A percentile compares a stretch with the other conserved stretches of the same genome.
Evolutionary conservation across 2,329 filamentous ascomycete species (phyloP).

Genomic region (Colletotrichum tropicale): DNA sequence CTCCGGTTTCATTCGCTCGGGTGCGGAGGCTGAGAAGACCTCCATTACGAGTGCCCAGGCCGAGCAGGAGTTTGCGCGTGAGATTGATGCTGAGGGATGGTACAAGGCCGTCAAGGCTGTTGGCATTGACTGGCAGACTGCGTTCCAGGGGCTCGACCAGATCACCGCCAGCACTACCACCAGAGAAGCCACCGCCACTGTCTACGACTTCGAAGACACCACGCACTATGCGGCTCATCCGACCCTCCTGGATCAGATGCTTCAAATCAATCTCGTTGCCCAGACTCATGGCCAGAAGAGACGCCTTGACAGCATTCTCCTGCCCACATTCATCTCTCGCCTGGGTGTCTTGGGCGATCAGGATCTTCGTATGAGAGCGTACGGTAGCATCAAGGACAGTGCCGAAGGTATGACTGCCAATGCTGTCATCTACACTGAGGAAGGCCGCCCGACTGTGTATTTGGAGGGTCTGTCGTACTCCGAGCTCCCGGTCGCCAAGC

Average conservation of each 20-base stretch:
- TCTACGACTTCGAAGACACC: constrained; percentile 11
- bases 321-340: neutral
- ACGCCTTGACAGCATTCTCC: neutral
- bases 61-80: neutral
- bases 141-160: neutral
- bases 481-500: neutral
- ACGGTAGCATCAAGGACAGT: neutral
- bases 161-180: neutral
- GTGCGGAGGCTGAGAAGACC: neutral
- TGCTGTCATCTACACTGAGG: constrained; percentile 1
- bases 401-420: neutral
- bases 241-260: neutral
- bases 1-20: neutral
- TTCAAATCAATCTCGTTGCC: constrained; percentile 8
- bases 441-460: neutral
- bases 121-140: constrained; percentile 4
- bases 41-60: neutral
- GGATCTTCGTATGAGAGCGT: neutral
- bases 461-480: constrained; percentile 4
- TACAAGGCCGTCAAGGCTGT: constrained; percentile 4
- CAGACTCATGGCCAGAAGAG: neutral
- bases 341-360: neutral
- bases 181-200: neutral
- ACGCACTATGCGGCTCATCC: constrained; percentile 5
- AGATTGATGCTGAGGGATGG: neutral